Conservation (phyloP, 202 grass and related monocot species). For the Musa balbisiana region DNA sequence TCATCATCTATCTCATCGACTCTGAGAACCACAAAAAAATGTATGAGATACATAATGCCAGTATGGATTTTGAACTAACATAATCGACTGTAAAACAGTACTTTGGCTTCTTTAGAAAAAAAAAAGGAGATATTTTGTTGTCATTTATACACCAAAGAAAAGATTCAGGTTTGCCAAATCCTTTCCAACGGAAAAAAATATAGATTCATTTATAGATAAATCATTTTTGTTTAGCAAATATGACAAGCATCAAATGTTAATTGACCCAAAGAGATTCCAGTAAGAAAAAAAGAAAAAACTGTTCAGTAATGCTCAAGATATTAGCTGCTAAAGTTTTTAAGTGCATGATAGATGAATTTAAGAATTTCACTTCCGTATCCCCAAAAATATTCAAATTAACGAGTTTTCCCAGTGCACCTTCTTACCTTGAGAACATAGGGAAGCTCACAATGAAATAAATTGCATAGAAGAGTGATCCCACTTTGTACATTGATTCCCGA, state of each 20-base stretch:
- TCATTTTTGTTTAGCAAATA: too few species aligned
- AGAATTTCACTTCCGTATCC: not conserved
- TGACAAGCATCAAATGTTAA: not conserved
- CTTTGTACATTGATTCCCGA: constrained; percentile 80
- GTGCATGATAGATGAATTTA: not conserved
- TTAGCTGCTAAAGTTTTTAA: not conserved
- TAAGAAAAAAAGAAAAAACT: not conserved
- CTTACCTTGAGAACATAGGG: constrained; percentile 93
- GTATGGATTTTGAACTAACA: not conserved
- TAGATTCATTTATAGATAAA: too few species aligned
- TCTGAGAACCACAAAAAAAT: constrained; percentile 31
- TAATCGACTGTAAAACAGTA: not conserved
- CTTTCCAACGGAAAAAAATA: not conserved
- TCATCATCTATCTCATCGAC: constrained; percentile 65
- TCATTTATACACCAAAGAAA: not conserved
- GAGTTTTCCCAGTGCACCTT: constrained; percentile 6
- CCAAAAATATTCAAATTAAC: constrained; percentile 1
- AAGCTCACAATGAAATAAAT: constrained; percentile 97
- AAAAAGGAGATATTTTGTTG: not conserved
- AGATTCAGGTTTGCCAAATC: not conserved
- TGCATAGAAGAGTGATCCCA: constrained; percentile 93
- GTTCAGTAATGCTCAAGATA: not conserved
- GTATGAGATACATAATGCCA: not conserved
- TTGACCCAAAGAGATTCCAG: not conserved
- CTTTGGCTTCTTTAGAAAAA: not conserved